Evolutionary conservation across 352 stramenopile genomes (phyloP), one percentile per base, ranked within the genome.

Genomic region (Phytophthora colocasiae): DNA sequence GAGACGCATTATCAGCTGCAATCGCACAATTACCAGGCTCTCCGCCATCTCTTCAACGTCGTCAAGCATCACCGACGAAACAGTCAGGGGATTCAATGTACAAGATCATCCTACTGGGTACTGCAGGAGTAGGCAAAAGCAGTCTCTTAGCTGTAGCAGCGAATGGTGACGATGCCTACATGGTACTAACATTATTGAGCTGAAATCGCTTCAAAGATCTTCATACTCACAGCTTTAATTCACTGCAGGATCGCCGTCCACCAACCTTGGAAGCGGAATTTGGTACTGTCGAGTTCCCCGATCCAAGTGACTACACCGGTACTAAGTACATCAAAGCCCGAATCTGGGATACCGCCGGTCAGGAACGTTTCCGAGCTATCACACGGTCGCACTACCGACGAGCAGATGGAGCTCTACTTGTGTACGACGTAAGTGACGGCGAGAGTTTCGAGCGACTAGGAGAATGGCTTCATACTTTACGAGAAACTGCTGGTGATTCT

Each of bases 341-440:
- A 1, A 85, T 97, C n/a, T 97, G 90, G 91, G 90, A 97, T 54
- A 97, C 91, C 3, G 90, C 90, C 1, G 91, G 91, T 2, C 87
- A 96, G 52, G 90, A 96, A 50, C 80, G 91, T 15, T 98, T 97
- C 70, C 89, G 94, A 56, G 89, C 92, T 10, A 95, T 97, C 66
- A 95, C 83, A 11, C 75, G 83, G n/a, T 92, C 84, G 15, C 86
- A 94, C 65, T 94, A 94, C 40, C 86, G 89, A 22, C 89, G 94
- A 38, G 89, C 89, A 0, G 85, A 96, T 51, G 91, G 88, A 11
- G 93, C 92, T 24, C 51, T 98, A 39, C 78, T 98, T 10, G 91
- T 98, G 46, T 98, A 98, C 73, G 93, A 98, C 45, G 92, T 98
- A 10, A 89, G 84, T 1, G 91, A 98, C 41, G 68, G 64, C 0